Conservation (phyloP, 108 stramenopile genomes). For the Skeletonema costatum region DNA sequence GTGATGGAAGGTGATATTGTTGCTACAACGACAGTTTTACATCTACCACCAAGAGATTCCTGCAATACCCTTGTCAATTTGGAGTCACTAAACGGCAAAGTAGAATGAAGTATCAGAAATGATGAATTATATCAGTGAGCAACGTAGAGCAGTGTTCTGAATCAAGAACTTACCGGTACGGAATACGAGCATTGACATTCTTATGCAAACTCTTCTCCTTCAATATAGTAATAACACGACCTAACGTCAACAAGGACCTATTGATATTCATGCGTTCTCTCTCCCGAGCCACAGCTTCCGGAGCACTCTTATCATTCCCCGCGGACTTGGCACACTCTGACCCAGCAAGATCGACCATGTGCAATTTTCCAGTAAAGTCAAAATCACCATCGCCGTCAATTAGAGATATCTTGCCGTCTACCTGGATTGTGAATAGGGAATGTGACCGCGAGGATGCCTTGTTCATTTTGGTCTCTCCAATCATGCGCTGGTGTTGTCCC, state of each 20-base stretch:
- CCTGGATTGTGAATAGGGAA: slow-evolving; percentile 86
- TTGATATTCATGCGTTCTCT: slow-evolving; percentile 82
- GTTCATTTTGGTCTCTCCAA: slow-evolving; percentile 97
- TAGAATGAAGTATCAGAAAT: slow-evolving; percentile 4
- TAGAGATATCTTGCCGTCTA: slow-evolving; percentile 57
- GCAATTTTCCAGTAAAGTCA: slow-evolving; percentile 86
- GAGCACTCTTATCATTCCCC: slow-evolving; percentile 33
- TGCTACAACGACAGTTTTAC: slow-evolving; percentile 91
- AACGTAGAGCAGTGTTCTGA: background rate
- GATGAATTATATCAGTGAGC: background rate
- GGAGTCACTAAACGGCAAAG: slow-evolving; percentile 85
- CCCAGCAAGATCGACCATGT: slow-evolving; percentile 94
- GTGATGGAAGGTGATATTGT: slow-evolving; percentile 88
- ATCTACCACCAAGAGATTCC: slow-evolving; percentile 93
- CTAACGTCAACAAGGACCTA: slow-evolving; percentile 71
- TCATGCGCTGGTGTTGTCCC: slow-evolving; percentile 84
- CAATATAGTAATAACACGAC: slow-evolving; percentile 69
- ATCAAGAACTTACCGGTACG: slow-evolving; percentile 45
- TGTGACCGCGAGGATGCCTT: slow-evolving; percentile 90
- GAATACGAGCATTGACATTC: slow-evolving; percentile 47
- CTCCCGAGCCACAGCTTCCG: slow-evolving; percentile 66
- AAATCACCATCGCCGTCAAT: slow-evolving; percentile 75
- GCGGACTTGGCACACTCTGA: slow-evolving; percentile 56
- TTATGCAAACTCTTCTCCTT: slow-evolving; percentile 63
- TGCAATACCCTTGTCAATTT: slow-evolving; percentile 94